These are phyloP conservation scores for Puccinia hordei DNA, from an alignment of 1,284 basidiomycete genomes.

Conservation along the genomic window DNA sequence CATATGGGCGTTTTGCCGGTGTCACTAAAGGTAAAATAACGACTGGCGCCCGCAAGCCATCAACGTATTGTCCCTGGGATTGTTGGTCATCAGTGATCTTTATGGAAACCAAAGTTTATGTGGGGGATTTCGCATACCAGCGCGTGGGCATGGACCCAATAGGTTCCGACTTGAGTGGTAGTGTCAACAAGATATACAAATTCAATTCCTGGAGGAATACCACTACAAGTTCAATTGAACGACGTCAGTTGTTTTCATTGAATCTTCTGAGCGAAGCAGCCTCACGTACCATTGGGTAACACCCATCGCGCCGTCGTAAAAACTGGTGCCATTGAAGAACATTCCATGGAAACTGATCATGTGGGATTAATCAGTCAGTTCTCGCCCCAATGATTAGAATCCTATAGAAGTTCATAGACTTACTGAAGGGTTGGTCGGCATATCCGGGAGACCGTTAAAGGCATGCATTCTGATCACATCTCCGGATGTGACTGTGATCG, in stretches of 20 bases:
- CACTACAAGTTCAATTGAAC: conserved; percentile 61
- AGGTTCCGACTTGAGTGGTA: conserved; percentile 77
- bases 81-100: conserved; percentile 8
- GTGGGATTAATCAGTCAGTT: not conserved
- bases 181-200: conserved; percentile 82
- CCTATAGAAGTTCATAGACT: not conserved
- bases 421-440: conserved; percentile 42
- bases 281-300: conserved; percentile 69
- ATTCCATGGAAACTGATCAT: conserved; percentile 68
- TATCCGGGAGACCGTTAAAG: conserved; percentile 39
- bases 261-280: not conserved
- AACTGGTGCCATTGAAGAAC: conserved; percentile 81
- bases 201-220: conserved; percentile 74
- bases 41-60: conserved; percentile 77
- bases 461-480: conserved; percentile 49
- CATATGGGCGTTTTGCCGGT: conserved; percentile 68
- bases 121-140: conserved; percentile 1
- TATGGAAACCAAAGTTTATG: conserved; percentile 37
- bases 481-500: conserved; percentile 40
- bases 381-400: not conserved
- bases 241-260: not conserved
- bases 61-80: conserved; percentile 57
- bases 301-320: conserved; percentile 82
- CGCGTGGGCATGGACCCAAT: conserved; percentile 71
- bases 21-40: conserved; percentile 69